Conservation (phyloP, 2,329 filamentous ascomycete species). For the Keithomyces neogunnii region DNA sequence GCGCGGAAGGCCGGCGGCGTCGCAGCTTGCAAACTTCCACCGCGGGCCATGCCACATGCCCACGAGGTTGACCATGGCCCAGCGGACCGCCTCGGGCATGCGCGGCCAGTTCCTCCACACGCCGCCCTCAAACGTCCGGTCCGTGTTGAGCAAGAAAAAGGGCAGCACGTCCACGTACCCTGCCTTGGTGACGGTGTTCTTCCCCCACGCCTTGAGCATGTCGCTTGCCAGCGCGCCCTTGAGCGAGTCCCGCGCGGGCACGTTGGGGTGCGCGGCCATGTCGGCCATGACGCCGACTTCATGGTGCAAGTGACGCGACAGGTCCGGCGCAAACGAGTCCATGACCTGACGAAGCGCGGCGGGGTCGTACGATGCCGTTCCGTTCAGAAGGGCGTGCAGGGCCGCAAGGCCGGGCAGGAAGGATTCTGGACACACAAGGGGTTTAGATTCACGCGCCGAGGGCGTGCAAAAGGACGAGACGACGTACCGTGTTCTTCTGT, state of each 20-base stretch:
- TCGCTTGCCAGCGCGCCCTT: conserved; percentile 35
- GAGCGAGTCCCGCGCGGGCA: conserved; percentile 36
- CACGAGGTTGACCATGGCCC: conserved; percentile 50
- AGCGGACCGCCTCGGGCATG: conserved; percentile 51
- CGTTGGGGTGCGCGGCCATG: conserved; percentile 40
- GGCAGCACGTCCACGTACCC: conserved; percentile 52
- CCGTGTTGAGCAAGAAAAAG: conserved; percentile 57
- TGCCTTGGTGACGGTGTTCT: conserved; percentile 54
- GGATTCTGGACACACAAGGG: conserved; percentile 20
- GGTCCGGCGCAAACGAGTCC: conserved; percentile 39
- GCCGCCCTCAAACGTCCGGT: conserved; percentile 49
- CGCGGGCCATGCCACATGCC: conserved; percentile 46
- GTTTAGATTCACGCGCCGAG: neutral
- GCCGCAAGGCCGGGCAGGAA: conserved; percentile 43
- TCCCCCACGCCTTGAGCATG: conserved; percentile 53
- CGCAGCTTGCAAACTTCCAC: conserved; percentile 61
- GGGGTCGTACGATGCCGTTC: conserved; percentile 25
- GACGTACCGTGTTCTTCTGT: conserved; percentile 45
- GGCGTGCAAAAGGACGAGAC: neutral
- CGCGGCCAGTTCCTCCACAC: conserved; percentile 56
- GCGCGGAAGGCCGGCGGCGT: conserved; percentile 41
- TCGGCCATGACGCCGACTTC: conserved; percentile 44
- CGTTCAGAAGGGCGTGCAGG: conserved; percentile 43
- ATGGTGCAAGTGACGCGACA: conserved; percentile 46
- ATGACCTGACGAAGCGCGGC: conserved; percentile 39